These are phyloP conservation scores for Ramularia collo-cygni DNA, from an alignment of 2,329 filamentous ascomycete species.

Conservation along the genomic window DNA sequence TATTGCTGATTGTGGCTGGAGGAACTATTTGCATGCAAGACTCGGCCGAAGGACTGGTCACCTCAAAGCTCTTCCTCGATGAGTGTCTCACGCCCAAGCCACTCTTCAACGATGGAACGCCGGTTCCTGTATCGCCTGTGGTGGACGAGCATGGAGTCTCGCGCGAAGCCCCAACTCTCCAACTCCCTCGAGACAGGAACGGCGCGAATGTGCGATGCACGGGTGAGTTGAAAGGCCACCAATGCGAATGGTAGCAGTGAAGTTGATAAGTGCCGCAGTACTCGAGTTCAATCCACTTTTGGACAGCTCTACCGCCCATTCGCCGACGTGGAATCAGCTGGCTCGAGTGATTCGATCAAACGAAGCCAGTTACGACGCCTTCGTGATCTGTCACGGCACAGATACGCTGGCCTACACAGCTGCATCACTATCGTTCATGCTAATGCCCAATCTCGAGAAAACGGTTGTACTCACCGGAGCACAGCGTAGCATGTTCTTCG, in stretches of 20 bases:
- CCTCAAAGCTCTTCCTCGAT: conserved; percentile 66
- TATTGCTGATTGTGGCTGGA: conserved; percentile 84
- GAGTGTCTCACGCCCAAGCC: conserved; percentile 74
- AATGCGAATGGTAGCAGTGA: no score
- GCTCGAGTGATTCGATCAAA: conserved; percentile 73
- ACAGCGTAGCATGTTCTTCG: conserved; percentile 74
- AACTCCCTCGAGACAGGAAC: conserved; percentile 75
- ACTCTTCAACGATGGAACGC: conserved; percentile 74
- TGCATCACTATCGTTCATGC: conserved; percentile 88
- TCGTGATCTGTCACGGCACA: conserved; percentile 85
- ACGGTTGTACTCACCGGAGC: conserved; percentile 73
- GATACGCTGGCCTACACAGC: conserved; percentile 83
- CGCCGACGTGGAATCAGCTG: conserved; percentile 78
- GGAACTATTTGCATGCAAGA: conserved; percentile 88
- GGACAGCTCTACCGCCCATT: conserved; percentile 85
- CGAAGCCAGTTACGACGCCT: conserved; percentile 82
- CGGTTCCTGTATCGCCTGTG: conserved; percentile 26
- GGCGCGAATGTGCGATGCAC: conserved; percentile 75
- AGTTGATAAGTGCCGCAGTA: conserved; percentile 35
- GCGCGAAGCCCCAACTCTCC: conserved; percentile 54
- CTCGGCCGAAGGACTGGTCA: conserved; percentile 71
- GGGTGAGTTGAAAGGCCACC: no score
- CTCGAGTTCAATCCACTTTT: conserved; percentile 78
- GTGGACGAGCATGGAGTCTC: conserved; percentile 21
- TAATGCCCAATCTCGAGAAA: conserved; percentile 75